phyloP scores from a whole-genome alignment of 2,329 filamentous ascomycete species.

The Arthrobotrys conoides region DNA sequence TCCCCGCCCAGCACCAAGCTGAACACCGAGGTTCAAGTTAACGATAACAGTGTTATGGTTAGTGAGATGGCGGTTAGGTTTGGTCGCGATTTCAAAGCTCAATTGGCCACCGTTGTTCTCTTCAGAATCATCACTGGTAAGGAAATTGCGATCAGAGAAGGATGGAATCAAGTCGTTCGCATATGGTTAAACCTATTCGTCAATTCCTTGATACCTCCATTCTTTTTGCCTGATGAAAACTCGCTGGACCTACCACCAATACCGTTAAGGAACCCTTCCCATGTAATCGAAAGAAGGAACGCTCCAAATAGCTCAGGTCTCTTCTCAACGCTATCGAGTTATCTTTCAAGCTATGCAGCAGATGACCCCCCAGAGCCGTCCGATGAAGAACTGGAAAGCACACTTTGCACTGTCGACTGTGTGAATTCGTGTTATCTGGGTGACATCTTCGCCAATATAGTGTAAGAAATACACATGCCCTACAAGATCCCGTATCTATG shows the following conservation, averaged over 20 bases:
- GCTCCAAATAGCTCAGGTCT: conserved; percentile 85
- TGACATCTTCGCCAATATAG: conserved; percentile 85
- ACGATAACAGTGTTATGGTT: conserved; percentile 95
- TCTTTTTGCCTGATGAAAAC: conserved; percentile 76
- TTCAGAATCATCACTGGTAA: conserved; percentile 92
- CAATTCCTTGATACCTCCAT: conserved; percentile 90
- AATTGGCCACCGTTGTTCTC: conserved; percentile 92
- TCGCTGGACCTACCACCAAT: conserved; percentile 82
- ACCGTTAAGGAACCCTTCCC: conserved; percentile 89
- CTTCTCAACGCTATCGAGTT: conserved; percentile 94
- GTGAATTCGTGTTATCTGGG: conserved; percentile 89
- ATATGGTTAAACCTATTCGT: conserved; percentile 97
- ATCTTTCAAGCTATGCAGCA: conserved; percentile 98
- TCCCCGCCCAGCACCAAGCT: conserved; percentile 83
- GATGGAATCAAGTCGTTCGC: conserved; percentile 87
- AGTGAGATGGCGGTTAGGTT: conserved; percentile 97
- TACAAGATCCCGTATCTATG: neutral
- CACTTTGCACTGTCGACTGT: conserved; percentile 92
- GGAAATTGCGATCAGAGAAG: conserved; percentile 80
- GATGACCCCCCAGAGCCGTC: conserved; percentile 98
- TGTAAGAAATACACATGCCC: conserved; percentile 71
- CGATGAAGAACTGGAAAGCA: conserved; percentile 96
- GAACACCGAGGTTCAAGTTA: conserved; percentile 95
- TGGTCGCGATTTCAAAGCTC: conserved; percentile 91
- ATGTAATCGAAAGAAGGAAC: conserved; percentile 89